Evolutionary conservation across 257 asterid species (phyloP), one percentile per base, ranked within the genome.

Genomic region (Rubia yunnanensis): DNA sequence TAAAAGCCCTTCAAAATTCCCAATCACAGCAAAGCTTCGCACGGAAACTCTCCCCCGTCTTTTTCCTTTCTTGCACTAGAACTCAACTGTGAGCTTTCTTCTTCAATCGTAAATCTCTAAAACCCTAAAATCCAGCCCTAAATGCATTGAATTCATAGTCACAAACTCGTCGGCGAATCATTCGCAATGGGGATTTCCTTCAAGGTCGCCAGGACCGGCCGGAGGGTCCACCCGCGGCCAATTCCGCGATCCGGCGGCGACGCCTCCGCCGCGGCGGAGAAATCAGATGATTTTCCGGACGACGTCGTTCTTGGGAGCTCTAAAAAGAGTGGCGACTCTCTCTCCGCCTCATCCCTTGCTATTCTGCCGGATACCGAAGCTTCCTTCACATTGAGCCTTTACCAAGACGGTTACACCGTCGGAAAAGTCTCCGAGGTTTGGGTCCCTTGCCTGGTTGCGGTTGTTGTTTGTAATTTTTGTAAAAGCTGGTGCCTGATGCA

Each of bases 111-210:
- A 18, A 56, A 27, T 56, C n/a, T 5, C 62, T 28, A 4, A 27
- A 56, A 23, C 62, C 62, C 62, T 56, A 56, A 23, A 56, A 53
- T 27, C 31, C 62, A 1, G 1, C 22, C 4, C 50, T 48, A 23
- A 48, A 48, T 48, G 54, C 1, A 27, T 20, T 60, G 64, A 18
- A 31, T 7, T 15, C 13, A 9, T 15, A 6, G n/a, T 7, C 35
- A 31, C 10, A 32, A 18, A 60, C 17, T 7, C 39, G 38, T 18
- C 36, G 7, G 64, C 7, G 28, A 18, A 9, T 39, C 2, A 27
- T 17, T 9, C 23, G 44, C 35, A 54, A 92, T 94, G 99, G 99
- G 96, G 80, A 54, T 94, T 76, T 94, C 99, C n/a, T 94, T 94
- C 61, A 85, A 79, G 89, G 88, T 94, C 55, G 81, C 97, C 20